Evolutionary conservation across 2,329 filamentous ascomycete genomes (phyloP).

Genomic region (Sclerotiophoma versabilis): DNA sequence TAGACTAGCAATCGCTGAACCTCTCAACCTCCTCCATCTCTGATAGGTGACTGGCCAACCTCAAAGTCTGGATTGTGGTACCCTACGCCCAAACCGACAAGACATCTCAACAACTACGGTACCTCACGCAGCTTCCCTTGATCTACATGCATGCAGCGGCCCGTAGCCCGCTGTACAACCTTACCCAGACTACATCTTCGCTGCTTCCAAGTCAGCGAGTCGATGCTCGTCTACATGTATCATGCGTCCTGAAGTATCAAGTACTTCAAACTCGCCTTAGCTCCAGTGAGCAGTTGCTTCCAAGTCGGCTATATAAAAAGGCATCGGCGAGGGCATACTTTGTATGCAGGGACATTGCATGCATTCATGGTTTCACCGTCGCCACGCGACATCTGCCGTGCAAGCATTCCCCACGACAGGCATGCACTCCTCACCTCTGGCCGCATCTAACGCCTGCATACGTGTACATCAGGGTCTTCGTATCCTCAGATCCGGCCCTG

Average conservation of each 20-base stretch:
- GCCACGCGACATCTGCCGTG: neutral
- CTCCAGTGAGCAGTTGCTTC: too few species aligned
- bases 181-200: neutral
- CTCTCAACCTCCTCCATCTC: neutral
- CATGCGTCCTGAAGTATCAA: too few species aligned
- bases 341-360: constrained; percentile 2
- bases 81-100: constrained; percentile 10
- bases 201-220: too few species aligned
- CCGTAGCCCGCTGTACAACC: constrained; percentile 7
- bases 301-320: too few species aligned
- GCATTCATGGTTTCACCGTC: neutral
- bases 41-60: neutral
- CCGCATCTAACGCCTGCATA: neutral
- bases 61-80: neutral
- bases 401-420: neutral
- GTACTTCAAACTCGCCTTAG: too few species aligned
- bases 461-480: constrained; percentile 9
- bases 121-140: neutral
- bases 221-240: too few species aligned
- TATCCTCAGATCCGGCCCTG: neutral
- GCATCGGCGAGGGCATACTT: too few species aligned
- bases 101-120: neutral
- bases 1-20: neutral
- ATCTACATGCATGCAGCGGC: constrained; percentile 20
- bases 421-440: neutral